Base-by-base conservation (phyloP, 306 rosid species). In the Lotus japonicus region DNA sequence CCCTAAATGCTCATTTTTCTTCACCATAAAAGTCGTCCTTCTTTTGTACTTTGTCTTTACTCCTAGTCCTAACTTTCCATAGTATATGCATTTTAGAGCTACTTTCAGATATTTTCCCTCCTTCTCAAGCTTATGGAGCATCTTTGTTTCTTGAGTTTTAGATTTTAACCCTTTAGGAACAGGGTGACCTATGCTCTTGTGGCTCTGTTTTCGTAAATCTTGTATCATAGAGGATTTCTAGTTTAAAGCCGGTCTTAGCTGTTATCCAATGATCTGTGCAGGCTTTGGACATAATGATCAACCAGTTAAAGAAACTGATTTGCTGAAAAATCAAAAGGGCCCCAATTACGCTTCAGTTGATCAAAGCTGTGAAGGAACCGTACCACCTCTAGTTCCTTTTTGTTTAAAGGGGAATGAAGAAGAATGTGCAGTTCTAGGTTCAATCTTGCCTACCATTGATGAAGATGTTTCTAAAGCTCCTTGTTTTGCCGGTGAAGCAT, bases 401-500 rank as follows among this genome's bases (percentile, higher is more conserved):
- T 88, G 84, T 21, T 68, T 80, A 75, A 76, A 79, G 58, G 84
- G 43, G 62, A 82, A 77, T 62, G 46, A 79, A 14, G 78, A 82
- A 52, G 72, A 76, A 65, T 63, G 83, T 74, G 66, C 67, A 64
- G 72, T 78, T 73, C 76, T 82, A 68, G 68, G 68, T 66, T 72
- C 88, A 28, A 46, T 73, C 55, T 70, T 84, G 74, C 70, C 91
- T 54, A 71, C 83, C 66, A 66, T 72, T 16, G 64, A 68, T 60
- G 87, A 78, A 45, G 75, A 74, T 71, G 75, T 73, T 73, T 67
- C 83, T n/a, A 82, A 79, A 71, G 68, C 68, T 55, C 77, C 66
- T 65, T 77, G 72, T 78, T 67, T 83, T 74, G 71, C 67, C 63
- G 23, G 42, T 14, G 64, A 72, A 43, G 58, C 77, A 62, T 64